These are phyloP conservation scores for Ceratobasidium sp. DNA, from an alignment of 1,284 basidiomycete genomes.

Conservation along the genomic window DNA sequence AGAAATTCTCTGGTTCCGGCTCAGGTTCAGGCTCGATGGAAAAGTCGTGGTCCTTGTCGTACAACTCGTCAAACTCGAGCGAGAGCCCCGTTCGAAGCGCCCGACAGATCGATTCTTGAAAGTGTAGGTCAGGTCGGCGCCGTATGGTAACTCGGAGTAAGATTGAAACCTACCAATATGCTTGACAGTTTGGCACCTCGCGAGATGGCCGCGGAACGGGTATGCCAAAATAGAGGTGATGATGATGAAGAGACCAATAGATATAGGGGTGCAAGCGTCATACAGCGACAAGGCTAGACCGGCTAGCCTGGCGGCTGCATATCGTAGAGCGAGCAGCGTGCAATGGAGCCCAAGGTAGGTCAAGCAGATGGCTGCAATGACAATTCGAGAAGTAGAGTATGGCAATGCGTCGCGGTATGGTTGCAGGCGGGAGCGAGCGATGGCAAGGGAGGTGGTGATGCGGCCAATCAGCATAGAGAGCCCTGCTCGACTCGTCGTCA, in stretches of 20 bases:
- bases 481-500: too few species aligned
- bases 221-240: background rate
- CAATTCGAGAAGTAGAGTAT: background rate
- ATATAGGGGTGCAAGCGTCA: background rate
- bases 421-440: background rate
- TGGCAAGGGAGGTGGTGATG: too few species aligned
- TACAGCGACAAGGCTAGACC: background rate
- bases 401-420: background rate
- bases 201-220: background rate
- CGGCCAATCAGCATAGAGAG: too few species aligned
- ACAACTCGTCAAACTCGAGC: background rate
- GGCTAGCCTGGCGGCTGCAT: background rate
- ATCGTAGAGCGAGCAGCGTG: background rate
- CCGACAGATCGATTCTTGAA: background rate
- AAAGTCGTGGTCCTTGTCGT: background rate
- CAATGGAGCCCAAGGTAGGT: background rate
- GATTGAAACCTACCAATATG: background rate
- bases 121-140: slow-evolving; percentile 6
- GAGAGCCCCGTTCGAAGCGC: background rate
- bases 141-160: background rate
- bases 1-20: too few species aligned
- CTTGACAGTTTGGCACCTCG: background rate
- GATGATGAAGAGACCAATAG: background rate
- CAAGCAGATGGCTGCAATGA: background rate
- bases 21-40: background rate